These are phyloP conservation scores for Fusarium proliferatum DNA, from an alignment of 2,329 filamentous ascomycete species.

Conservation along the genomic window DNA sequence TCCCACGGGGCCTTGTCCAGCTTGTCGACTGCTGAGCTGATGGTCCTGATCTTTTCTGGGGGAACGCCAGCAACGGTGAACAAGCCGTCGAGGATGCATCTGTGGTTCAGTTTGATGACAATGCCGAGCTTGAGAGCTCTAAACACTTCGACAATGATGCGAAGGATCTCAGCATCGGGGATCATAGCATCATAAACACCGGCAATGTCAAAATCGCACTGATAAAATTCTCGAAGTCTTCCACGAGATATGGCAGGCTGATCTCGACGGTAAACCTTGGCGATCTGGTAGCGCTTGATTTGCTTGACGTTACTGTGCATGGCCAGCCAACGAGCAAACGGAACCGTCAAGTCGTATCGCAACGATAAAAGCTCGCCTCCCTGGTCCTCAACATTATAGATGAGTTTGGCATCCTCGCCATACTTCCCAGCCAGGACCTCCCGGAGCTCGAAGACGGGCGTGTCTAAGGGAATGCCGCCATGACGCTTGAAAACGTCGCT, in stretches of 20 bases:
- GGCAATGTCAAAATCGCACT: background rate
- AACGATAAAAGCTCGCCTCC: background rate
- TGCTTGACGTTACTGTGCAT: background rate
- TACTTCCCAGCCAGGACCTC: background rate
- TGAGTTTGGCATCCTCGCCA: background rate
- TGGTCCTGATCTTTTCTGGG: background rate
- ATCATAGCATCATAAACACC: background rate
- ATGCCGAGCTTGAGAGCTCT: background rate
- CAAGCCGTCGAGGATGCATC: background rate
- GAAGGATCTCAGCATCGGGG: background rate
- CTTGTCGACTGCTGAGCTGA: background rate
- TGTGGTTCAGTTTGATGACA: background rate
- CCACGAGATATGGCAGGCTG: background rate
- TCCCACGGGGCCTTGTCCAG: background rate
- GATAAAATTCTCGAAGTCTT: background rate
- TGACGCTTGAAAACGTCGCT: background rate
- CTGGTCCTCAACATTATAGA: background rate
- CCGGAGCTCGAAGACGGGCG: background rate
- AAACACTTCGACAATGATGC: background rate
- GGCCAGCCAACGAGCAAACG: background rate
- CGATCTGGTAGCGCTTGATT: background rate
- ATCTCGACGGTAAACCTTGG: background rate
- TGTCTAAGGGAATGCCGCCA: background rate
- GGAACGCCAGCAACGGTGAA: background rate
- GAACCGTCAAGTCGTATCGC: background rate